These are phyloP conservation scores for Colletotrichum truncatum DNA, from an alignment of 2,329 filamentous ascomycete species.

Conservation along the genomic window DNA sequence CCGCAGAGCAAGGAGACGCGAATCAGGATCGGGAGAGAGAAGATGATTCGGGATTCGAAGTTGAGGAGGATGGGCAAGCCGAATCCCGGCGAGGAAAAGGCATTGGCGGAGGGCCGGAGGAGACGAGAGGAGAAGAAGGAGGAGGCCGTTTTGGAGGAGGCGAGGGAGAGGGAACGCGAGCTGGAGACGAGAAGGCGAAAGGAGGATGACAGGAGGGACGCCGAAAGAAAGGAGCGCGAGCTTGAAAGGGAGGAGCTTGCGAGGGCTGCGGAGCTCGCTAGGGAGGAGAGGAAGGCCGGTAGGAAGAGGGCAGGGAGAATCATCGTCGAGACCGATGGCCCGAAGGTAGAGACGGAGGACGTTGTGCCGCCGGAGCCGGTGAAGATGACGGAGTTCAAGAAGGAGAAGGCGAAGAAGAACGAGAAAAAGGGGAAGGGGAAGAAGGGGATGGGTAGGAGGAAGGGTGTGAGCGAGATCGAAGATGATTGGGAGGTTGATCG, in stretches of 20 bases:
- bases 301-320: neutral
- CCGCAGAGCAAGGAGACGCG: slow-evolving; percentile 17
- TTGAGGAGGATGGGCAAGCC: neutral
- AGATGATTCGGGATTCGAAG: neutral
- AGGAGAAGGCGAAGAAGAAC: neutral
- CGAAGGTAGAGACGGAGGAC: neutral
- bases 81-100: slow-evolving; percentile 3
- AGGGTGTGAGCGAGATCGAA: neutral
- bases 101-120: neutral
- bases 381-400: neutral
- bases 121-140: too few relatives aligned
- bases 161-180: neutral
- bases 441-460: neutral
- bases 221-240: neutral
- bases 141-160: neutral
- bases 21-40: neutral
- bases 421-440: neutral
- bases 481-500: neutral
- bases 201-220: neutral
- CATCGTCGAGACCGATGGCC: neutral
- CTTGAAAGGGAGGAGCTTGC: neutral
- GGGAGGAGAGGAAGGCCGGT: neutral
- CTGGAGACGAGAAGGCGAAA: neutral
- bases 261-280: neutral
- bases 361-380: neutral